Evolutionary conservation across 2,329 filamentous ascomycete species (phyloP), one percentile per base, ranked within the genome.

Genomic region (Verticillium albo-atrum): DNA sequence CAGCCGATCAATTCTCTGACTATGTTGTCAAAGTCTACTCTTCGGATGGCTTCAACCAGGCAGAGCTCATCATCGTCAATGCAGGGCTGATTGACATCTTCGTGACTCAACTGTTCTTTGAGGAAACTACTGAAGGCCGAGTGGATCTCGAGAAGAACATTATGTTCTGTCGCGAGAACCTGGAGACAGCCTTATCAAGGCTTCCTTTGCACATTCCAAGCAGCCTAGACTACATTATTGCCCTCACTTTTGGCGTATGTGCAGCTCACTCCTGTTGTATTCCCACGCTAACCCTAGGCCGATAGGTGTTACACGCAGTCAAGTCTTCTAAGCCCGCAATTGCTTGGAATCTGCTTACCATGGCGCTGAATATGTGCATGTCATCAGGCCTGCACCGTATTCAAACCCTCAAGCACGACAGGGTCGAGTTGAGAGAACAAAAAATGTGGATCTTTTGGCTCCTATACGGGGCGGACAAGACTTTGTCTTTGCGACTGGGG

Each of bases 391-490:
- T 66, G 6, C 64, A 70, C 23, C 63, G 60, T 27, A 59, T 60
- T 9, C 20, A 60, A 1, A 53, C 65, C 1, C 59, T 61, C 14
- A 56, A 26, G 54, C 34, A 42, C 34, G 54, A 56, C 54, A 51
- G 53, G 0, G 15, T 54, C 2, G 58, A 66, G 17, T 20, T 34
- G 3, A 64, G 54, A 4, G 26, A 20, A 5, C 55, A 59, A 6
- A 66, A 65, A 20, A 62, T 54, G 9, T 55, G 59, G 10, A 56
- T 70, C 0, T 71, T 71, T 32, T 70, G 68, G 69, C 58, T 61
- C 6, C 62, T 69, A 1, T 70, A 70, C 42, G 57, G 62, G 4
- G 58, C 61, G 1, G 69, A 71, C 17, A 70, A 70, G 53, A 61
- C 58, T 0, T 60, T 70, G 1, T 66, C 67, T 0, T 60, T 71